Evolutionary conservation across 371 early-diverging fungal species (phyloP).

Genomic region (Umbelopsis sp.): DNA sequence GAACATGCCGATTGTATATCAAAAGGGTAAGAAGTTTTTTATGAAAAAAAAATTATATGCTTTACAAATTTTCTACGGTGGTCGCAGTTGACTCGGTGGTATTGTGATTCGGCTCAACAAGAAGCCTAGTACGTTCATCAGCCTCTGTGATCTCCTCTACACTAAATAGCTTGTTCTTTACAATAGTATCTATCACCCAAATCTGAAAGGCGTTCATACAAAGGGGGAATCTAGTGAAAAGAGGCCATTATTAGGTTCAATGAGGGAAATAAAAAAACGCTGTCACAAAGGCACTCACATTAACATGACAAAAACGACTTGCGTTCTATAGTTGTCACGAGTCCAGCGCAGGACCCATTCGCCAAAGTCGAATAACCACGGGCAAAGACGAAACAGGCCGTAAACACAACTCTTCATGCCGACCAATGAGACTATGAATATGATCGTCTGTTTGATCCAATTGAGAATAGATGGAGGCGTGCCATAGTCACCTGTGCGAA

Average conservation of each 20-base stretch:
- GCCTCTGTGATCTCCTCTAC: background rate
- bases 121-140: slow-evolving; percentile 23
- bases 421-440: slow-evolving; percentile 36
- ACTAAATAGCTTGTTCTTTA: slow-evolving; percentile 41
- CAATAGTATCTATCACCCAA: slow-evolving; percentile 69
- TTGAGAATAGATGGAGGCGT: slow-evolving; percentile 30
- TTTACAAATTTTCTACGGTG: slow-evolving; percentile 21
- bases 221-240: slow-evolving; percentile 48
- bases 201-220: slow-evolving; percentile 70
- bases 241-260: too few relatives aligned
- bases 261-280: background rate
- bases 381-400: slow-evolving; percentile 30
- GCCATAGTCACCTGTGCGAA: slow-evolving; percentile 43
- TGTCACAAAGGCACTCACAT: slow-evolving; percentile 31
- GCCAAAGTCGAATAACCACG: slow-evolving; percentile 36
- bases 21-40: background rate
- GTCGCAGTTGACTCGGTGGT: slow-evolving; percentile 14
- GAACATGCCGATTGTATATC: slow-evolving; percentile 26
- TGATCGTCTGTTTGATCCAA: slow-evolving; percentile 35
- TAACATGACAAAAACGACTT: slow-evolving; percentile 51
- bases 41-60: background rate
- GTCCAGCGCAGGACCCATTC: slow-evolving; percentile 38
- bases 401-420: slow-evolving; percentile 44
- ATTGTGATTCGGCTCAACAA: background rate
- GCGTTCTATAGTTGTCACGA: slow-evolving; percentile 28